These are phyloP conservation scores for Gastrodia elata DNA, from an alignment of 106 monocot species.

Conservation along the genomic window DNA sequence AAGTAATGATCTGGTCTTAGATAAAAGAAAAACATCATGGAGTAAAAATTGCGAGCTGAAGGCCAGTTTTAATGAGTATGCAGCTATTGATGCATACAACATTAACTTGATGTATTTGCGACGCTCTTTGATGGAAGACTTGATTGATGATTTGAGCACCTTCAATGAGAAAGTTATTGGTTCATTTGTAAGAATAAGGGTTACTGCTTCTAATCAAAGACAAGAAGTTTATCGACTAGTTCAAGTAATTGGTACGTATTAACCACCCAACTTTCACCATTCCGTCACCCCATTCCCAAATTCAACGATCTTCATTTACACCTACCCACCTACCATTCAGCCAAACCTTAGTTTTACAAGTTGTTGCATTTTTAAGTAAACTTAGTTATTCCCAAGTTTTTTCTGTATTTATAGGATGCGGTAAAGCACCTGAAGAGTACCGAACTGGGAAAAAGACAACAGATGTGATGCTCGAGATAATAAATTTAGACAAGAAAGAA, in stretches of 20 bases:
- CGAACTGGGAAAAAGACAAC: conserved; percentile 72
- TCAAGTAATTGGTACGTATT: conserved; percentile 67
- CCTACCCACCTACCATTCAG: neutral
- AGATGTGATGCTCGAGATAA: conserved; percentile 75
- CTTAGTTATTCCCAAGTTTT: neutral
- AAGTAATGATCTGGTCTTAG: conserved; percentile 44
- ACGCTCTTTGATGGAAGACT: conserved; percentile 86
- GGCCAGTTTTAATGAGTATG: conserved; percentile 66
- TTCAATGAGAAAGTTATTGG: conserved; percentile 78
- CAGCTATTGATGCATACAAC: conserved; percentile 89
- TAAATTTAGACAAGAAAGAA: conserved; percentile 88
- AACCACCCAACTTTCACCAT: neutral
- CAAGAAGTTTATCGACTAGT: conserved; percentile 90
- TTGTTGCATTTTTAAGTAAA: neutral
- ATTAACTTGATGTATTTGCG: conserved; percentile 67
- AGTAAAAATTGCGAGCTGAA: conserved; percentile 29
- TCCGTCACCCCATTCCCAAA: neutral
- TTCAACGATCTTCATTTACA: no score
- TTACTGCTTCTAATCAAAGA: conserved; percentile 46
- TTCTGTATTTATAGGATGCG: conserved; percentile 42
- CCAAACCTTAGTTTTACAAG: neutral
- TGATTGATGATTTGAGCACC: conserved; percentile 56
- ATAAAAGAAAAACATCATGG: conserved; percentile 37
- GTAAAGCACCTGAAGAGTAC: conserved; percentile 56
- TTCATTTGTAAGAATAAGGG: conserved; percentile 92